A percentile compares a stretch with the other conserved stretches of the same genome.
Conservation (phyloP, 371 early-diverging fungal genomes). For the Mortierella sp. region DNA sequence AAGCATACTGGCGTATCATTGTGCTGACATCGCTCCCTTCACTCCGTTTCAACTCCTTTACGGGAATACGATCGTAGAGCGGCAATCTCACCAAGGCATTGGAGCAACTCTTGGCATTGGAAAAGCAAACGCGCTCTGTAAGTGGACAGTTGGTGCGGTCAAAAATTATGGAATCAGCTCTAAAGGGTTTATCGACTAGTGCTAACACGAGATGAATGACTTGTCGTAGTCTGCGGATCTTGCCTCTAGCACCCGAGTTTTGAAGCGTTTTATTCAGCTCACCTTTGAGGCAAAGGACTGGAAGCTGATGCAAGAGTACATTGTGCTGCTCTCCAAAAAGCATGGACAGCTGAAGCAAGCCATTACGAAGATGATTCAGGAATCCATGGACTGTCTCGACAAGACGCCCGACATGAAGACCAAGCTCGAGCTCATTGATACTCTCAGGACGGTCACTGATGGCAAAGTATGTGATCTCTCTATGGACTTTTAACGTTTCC, state of each 20-base stretch:
- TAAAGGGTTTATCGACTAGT: neutral
- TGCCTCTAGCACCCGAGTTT: conserved; percentile 87
- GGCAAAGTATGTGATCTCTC: conserved; percentile 85
- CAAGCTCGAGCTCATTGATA: conserved; percentile 91
- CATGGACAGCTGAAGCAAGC: conserved; percentile 96
- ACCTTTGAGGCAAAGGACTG: conserved; percentile 83
- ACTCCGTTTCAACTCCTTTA: neutral
- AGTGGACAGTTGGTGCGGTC: conserved; percentile 16
- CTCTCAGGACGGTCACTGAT: conserved; percentile 95
- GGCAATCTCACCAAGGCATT: conserved; percentile 87
- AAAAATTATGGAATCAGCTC: neutral
- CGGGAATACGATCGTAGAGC: conserved; percentile 54
- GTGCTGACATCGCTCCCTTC: neutral
- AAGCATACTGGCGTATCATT: too few species aligned
- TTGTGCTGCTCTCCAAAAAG: conserved; percentile 92
- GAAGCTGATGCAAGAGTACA: conserved; percentile 89
- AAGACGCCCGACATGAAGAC: conserved; percentile 82
- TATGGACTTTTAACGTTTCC: too few species aligned
- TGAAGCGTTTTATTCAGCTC: conserved; percentile 82
- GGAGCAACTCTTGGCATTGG: conserved; percentile 80
- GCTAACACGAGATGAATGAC: neutral
- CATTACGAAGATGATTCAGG: conserved; percentile 94
- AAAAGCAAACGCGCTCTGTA: conserved; percentile 94
- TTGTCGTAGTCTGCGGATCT: conserved; percentile 81
- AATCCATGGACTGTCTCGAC: conserved; percentile 90